Base-by-base conservation (phyloP, 2,329 filamentous ascomycete genomes). In the Botrytis deweyae region DNA sequence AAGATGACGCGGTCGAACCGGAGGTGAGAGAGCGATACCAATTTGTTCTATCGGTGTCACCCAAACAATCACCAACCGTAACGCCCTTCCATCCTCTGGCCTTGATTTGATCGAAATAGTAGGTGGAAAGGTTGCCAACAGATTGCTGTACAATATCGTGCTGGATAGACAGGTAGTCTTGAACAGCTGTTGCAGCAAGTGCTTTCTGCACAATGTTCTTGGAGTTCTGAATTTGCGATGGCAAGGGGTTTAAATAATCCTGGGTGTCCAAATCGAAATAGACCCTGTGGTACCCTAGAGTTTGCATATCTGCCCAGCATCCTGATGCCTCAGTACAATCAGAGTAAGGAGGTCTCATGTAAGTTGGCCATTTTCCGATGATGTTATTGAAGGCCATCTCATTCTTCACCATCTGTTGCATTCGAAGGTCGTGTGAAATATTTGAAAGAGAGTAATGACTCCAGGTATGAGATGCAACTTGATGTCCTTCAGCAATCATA, bases 401-500 rank as follows among this genome's bases (percentile, higher is more conserved):
- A 77, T 86, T 85, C 80, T 86, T 86, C 77, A 81, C 78, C 84
- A 88, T 86, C 76, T 84, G 85, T 49, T 85, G 80, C 72, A 82
- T 83, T 72, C 85, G 82, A 73, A 85, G 81, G 10, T 80, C 79
- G 33, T 82, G 79, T 12, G 83, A 83, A 73, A 86, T 78, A 63
- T 81, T 80, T 75, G 82, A 84, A 72, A 87, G 78, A 68, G 85
- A 83, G 72, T 84, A 81, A 77, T 88, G 86, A 8, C 83, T 84
- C 86, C 86, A 88, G 10, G 86, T 87, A 79, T 88, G 89, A 22
- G 85, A 87, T 73, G 86, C 89, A 74, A 91, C 83, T 78, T 91
- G 89, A 79, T 90, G 89, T 33, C 87, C 78, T 52, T 77, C 76
- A 4, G 72, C 73, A 52, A 76, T 70, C 75, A 79, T 78, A 22